Evolutionary conservation across 805 yeast genomes (phyloP).

Genomic region (Vanderwaltozyma polyspora): DNA sequence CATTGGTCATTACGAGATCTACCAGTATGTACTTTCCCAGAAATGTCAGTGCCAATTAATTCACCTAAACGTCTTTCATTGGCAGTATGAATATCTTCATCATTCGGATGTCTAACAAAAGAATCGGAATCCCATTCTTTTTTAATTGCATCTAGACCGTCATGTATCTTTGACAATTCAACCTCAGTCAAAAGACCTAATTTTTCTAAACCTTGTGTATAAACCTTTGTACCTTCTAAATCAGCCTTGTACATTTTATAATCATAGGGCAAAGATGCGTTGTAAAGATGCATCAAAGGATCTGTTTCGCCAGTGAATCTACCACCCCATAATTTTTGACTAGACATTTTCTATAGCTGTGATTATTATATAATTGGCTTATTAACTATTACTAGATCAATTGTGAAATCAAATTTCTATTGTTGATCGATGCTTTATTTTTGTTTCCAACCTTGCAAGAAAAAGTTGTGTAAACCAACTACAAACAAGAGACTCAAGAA

Average conservation of each 20-base stretch:
- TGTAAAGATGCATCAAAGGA: conserved; percentile 94
- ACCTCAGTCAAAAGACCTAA: conserved; percentile 60
- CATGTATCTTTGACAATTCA: conserved; percentile 72
- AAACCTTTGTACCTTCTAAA: conserved; percentile 85
- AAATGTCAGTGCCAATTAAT: conserved; percentile 81
- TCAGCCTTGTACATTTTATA: conserved; percentile 91
- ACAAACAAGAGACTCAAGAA: too few species aligned
- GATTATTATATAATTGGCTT: too few species aligned
- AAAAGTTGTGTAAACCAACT: too few species aligned
- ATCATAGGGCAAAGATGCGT: conserved; percentile 94
- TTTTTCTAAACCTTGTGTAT: conserved; percentile 77
- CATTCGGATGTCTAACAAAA: conserved; percentile 32
- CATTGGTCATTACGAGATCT: conserved; percentile 98
- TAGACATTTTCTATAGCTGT: too few species aligned
- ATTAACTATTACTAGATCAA: too few species aligned
- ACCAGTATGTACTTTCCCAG: conserved; percentile 99
- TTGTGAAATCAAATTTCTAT: too few species aligned
- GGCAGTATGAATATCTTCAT: conserved; percentile 98
- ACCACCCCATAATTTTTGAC: conserved; percentile 92
- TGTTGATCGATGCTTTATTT: too few species aligned
- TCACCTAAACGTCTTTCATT: conserved; percentile 97
- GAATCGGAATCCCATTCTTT: conserved; percentile 79
- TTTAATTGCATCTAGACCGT: conserved; percentile 62
- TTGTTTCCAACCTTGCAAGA: too few species aligned
- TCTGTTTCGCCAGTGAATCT: conserved; percentile 95